These are phyloP conservation scores for Parmales sp. DNA, from an alignment of 108 stramenopile species.

Conservation along the genomic window DNA sequence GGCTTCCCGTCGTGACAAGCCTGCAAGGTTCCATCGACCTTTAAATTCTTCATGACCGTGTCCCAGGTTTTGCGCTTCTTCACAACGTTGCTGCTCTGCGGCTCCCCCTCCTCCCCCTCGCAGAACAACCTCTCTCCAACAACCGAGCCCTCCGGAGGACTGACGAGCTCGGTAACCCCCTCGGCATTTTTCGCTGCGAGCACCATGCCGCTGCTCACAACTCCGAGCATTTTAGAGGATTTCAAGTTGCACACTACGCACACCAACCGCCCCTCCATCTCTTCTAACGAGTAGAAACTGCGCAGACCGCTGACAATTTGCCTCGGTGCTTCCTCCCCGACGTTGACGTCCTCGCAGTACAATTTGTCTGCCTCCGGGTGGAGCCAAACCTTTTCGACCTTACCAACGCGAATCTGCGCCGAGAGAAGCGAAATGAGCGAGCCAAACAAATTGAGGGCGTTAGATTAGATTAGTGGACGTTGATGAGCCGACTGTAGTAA, in stretches of 20 bases:
- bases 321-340: slow-evolving; percentile 71
- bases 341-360: slow-evolving; percentile 82
- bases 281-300: slow-evolving; percentile 65
- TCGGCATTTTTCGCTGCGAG: slow-evolving; percentile 74
- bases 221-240: slow-evolving; percentile 73
- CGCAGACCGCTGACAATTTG: slow-evolving; percentile 81
- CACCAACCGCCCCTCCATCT: slow-evolving; percentile 73
- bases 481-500: too few species aligned
- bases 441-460: too few species aligned
- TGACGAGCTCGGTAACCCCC: slow-evolving; percentile 59
- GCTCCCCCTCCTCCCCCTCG: slow-evolving; percentile 66
- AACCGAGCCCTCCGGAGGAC: slow-evolving; percentile 59
- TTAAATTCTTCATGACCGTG: slow-evolving; percentile 50
- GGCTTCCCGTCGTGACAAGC: slow-evolving; percentile 38
- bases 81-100: slow-evolving; percentile 59
- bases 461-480: too few species aligned
- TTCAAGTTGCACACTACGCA: slow-evolving; percentile 89
- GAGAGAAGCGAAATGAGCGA: too few species aligned
- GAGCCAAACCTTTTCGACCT: slow-evolving; percentile 58
- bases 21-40: slow-evolving; percentile 67
- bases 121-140: slow-evolving; percentile 74
- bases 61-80: slow-evolving; percentile 82
- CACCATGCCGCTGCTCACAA: slow-evolving; percentile 76
- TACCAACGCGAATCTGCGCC: background rate
- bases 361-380: slow-evolving; percentile 84